Conservation (phyloP, 2,329 filamentous ascomycete genomes). For the Westerdykella sp. region DNA sequence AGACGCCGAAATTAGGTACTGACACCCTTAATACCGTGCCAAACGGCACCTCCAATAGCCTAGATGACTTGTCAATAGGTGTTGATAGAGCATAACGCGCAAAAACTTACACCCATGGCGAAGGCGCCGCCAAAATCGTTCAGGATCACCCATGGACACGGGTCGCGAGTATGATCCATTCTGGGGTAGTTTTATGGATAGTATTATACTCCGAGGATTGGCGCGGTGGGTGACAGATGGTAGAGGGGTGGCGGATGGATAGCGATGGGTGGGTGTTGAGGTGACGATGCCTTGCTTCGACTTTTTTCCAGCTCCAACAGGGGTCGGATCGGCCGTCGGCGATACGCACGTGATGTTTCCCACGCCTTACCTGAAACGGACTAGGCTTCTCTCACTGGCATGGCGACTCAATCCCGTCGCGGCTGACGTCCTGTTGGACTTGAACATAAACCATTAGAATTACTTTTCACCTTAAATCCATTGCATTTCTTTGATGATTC, state of each 20-base stretch:
- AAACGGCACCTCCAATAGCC: conserved; percentile 54
- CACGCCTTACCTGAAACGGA: too few species aligned
- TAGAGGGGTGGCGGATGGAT: neutral
- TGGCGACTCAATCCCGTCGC: too few species aligned
- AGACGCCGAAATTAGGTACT: conserved; percentile 27
- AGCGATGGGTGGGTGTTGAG: neutral
- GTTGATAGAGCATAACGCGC: neutral
- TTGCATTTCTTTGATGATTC: too few species aligned
- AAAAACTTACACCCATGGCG: conserved; percentile 76
- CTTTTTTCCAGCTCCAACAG: conserved; percentile 17
- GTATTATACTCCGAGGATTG: neutral
- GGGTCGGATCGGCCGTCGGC: neutral
- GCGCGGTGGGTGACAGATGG: neutral
- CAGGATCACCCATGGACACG: conserved; percentile 92
- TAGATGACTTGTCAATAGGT: conserved; percentile 12
- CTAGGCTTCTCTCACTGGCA: too few species aligned
- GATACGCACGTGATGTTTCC: neutral
- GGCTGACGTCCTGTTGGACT: too few species aligned
- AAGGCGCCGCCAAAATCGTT: conserved; percentile 98
- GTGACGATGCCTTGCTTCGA: conserved; percentile 25
- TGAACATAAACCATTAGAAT: too few species aligned
- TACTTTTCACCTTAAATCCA: too few species aligned
- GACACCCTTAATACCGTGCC: conserved; percentile 96
- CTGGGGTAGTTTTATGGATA: conserved; percentile 3
- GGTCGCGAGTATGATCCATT: conserved; percentile 96